Evolutionary conservation across 106 monocot genomes (phyloP).

Genomic region (Dioscorea alata): DNA sequence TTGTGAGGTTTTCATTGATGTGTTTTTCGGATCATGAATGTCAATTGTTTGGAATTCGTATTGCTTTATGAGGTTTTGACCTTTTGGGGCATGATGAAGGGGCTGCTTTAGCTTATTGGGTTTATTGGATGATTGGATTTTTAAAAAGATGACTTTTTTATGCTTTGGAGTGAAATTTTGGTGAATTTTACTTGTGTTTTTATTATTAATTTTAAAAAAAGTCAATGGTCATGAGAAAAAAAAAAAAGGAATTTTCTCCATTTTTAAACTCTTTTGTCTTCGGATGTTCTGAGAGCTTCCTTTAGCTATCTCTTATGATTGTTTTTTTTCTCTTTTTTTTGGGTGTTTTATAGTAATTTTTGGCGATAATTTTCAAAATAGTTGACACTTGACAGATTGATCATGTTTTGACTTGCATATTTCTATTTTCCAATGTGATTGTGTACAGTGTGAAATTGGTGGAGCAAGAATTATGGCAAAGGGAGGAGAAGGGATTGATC

Average conservation of each 20-base stretch:
- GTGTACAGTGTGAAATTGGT: slow-evolving; percentile 87
- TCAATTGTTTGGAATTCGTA: not conserved
- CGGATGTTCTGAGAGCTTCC: not conserved
- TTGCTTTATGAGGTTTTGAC: no score
- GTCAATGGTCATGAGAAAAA: no score
- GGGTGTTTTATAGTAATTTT: not conserved
- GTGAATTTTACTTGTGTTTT: no score
- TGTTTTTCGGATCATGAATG: not conserved
- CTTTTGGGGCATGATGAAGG: no score
- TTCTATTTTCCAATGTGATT: not conserved
- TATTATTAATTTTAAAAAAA: no score
- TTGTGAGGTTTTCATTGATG: not conserved
- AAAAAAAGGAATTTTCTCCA: not conserved
- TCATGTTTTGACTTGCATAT: no score
- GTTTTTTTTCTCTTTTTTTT: not conserved
- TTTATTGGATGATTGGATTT: no score
- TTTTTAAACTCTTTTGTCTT: not conserved
- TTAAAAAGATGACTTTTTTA: no score
- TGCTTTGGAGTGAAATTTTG: no score
- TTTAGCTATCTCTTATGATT: not conserved
- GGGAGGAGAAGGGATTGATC: slow-evolving; percentile 95
- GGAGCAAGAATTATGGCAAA: slow-evolving; percentile 97
- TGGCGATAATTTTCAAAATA: not conserved
- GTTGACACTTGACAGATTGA: no score
- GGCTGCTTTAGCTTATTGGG: no score